Conservation (phyloP, 1,139 yeast genomes). For the Barnettozyma hawaiiensis region DNA sequence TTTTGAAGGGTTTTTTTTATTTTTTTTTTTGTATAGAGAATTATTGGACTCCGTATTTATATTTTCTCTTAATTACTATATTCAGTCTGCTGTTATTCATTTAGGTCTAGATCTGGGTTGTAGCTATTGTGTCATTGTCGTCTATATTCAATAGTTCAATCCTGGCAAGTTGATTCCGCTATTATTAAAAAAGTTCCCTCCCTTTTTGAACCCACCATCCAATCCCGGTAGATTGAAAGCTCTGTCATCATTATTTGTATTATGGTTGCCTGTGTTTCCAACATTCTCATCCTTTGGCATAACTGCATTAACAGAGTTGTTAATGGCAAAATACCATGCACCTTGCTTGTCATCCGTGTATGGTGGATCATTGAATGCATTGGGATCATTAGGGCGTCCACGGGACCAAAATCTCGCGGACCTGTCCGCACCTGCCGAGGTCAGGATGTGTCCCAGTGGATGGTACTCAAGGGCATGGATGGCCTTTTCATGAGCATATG, state of each 20-base stretch:
- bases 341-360: conserved; percentile 67
- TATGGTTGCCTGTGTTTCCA: conserved; percentile 14
- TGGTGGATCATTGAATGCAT: conserved; percentile 76
- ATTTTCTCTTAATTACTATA: too few relatives aligned
- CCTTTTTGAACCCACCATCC: conserved; percentile 11
- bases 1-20: too few relatives aligned
- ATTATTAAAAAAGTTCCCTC: conserved; percentile 1
- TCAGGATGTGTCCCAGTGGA: conserved; percentile 86
- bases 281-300: conserved; percentile 26
- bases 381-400: conserved; percentile 84
- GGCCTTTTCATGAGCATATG: conserved; percentile 92
- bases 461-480: conserved; percentile 87
- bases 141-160: conserved; percentile 12
- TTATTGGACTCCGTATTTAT: too few relatives aligned
- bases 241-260: conserved; percentile 3
- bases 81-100: not conserved
- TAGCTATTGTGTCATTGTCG: not conserved
- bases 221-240: conserved; percentile 19
- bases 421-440: conserved; percentile 92
- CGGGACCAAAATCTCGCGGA: conserved; percentile 95
- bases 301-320: conserved; percentile 57
- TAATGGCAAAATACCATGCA: conserved; percentile 69
- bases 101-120: not conserved
- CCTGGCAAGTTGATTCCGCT: conserved; percentile 16
- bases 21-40: not conserved